A percentile compares a stretch with the other conserved stretches of the same genome.
phyloP scores from a whole-genome alignment of 495 filamentous ascomycete species.

The Aspergillus sclerotioniger region DNA sequence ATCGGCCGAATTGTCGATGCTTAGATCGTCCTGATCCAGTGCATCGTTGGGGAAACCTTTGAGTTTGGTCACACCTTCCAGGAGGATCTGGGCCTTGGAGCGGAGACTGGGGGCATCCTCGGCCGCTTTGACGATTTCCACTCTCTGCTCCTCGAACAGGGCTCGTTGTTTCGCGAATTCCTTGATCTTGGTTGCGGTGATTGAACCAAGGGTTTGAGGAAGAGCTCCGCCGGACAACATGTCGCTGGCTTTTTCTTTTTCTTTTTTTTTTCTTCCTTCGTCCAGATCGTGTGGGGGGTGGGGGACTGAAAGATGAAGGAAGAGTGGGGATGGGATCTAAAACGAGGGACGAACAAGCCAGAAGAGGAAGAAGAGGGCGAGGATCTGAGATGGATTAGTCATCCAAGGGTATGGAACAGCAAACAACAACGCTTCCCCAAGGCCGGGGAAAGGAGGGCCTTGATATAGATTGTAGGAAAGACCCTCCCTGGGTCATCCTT shows the following conservation, averaged over 20 bases:
- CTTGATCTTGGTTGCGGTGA: conserved; percentile 62
- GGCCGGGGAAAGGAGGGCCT: too few species aligned
- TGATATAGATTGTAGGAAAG: too few species aligned
- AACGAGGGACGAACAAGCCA: too few species aligned
- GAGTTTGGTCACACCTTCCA: conserved; percentile 41
- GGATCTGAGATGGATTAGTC: too few species aligned
- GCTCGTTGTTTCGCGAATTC: conserved; percentile 59
- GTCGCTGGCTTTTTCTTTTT: neutral
- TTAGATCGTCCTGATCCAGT: conserved; percentile 38
- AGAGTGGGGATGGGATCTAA: neutral
- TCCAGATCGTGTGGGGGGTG: too few species aligned
- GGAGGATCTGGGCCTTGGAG: conserved; percentile 29
- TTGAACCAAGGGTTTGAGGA: conserved; percentile 62
- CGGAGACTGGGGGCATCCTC: conserved; percentile 26
- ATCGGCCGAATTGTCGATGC: conserved; percentile 19
- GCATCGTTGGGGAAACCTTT: conserved; percentile 37
- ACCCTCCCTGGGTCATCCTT: too few species aligned
- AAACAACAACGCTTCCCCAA: too few species aligned
- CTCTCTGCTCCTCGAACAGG: conserved; percentile 46
- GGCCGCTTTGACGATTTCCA: conserved; percentile 32
- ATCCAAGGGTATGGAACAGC: too few species aligned
- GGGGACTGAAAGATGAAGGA: neutral
- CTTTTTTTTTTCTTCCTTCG: too few species aligned
- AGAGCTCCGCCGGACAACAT: conserved; percentile 41
- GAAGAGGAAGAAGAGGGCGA: too few species aligned